These are phyloP conservation scores for Phaeosphaeriaceae sp. DNA, from an alignment of 2,329 filamentous ascomycete species.

Conservation along the genomic window DNA sequence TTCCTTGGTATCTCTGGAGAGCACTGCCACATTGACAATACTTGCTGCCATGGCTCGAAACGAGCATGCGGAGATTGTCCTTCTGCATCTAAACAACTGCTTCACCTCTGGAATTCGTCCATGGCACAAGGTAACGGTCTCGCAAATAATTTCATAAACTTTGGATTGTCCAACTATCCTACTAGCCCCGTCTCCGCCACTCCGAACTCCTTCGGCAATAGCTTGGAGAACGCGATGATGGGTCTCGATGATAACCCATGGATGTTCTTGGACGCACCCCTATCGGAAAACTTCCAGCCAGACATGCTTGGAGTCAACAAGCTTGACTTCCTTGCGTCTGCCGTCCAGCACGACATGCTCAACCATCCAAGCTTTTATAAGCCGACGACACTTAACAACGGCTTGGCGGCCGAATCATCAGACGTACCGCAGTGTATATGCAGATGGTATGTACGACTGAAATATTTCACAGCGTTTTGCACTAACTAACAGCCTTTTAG, in stretches of 20 bases:
- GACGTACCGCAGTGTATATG: conserved; percentile 31
- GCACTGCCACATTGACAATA: conserved; percentile 46
- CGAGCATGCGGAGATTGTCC: conserved; percentile 39
- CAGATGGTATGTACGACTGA: conserved; percentile 33
- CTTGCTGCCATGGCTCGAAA: conserved; percentile 42
- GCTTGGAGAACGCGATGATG: conserved; percentile 24
- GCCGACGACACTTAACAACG: neutral
- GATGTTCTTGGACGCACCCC: conserved; percentile 37
- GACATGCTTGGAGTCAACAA: conserved; percentile 23
- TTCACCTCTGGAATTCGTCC: conserved; percentile 37
- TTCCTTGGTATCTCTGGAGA: conserved; percentile 39
- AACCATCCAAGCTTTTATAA: conserved; percentile 16
- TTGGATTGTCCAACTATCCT: conserved; percentile 30
- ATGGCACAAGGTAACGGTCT: conserved; percentile 34
- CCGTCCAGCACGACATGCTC: conserved; percentile 36
- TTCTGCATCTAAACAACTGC: conserved; percentile 29
- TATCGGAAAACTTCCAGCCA: conserved; percentile 22
- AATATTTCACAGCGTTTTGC: neutral
- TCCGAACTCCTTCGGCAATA: conserved; percentile 14
- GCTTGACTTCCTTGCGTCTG: conserved; percentile 37
- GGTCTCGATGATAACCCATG: conserved; percentile 32
- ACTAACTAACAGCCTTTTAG: conserved; percentile 6
- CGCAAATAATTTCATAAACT: conserved; percentile 33
- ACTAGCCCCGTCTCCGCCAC: conserved; percentile 27
- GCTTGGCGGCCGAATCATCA: conserved; percentile 5